phyloP scores from a whole-genome alignment of 257 asterid species.

The Solanum tacnaense region DNA sequence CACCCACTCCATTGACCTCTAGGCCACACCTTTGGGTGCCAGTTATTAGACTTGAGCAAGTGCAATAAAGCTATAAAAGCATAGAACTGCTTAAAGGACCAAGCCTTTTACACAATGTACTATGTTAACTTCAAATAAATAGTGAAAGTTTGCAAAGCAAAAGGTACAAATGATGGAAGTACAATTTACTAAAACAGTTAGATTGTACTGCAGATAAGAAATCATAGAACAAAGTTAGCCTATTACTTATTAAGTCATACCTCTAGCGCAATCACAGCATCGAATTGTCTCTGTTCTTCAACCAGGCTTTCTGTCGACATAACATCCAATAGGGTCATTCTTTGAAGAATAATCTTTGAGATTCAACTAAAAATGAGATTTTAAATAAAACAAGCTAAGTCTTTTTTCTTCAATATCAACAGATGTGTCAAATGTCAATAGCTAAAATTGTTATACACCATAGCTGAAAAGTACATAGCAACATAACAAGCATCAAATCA shows the following conservation, averaged over 20 bases:
- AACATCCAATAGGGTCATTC: constrained; percentile 21
- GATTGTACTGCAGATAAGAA: neutral
- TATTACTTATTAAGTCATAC: constrained; percentile 20
- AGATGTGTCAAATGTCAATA: neutral
- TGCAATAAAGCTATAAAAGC: neutral
- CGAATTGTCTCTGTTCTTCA: constrained; percentile 71
- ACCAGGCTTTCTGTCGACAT: constrained; percentile 67
- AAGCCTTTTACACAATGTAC: neutral
- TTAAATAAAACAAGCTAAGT: neutral
- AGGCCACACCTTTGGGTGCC: neutral
- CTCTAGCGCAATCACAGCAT: constrained; percentile 89
- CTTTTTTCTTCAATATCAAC: neutral
- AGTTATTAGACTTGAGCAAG: neutral
- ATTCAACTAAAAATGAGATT: constrained; percentile 7
- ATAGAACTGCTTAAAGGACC: neutral
- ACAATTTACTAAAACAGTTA: neutral
- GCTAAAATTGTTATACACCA: neutral
- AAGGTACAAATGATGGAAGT: neutral
- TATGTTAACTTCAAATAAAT: neutral
- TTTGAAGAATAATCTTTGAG: constrained; percentile 5
- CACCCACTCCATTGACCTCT: neutral
- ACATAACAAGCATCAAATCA: neutral
- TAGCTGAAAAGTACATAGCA: neutral
- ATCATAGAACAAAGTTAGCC: neutral
- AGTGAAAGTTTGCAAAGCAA: neutral